Evolutionary conservation across 345 rosid species (phyloP).

Genomic region (Arabis alpina): DNA sequence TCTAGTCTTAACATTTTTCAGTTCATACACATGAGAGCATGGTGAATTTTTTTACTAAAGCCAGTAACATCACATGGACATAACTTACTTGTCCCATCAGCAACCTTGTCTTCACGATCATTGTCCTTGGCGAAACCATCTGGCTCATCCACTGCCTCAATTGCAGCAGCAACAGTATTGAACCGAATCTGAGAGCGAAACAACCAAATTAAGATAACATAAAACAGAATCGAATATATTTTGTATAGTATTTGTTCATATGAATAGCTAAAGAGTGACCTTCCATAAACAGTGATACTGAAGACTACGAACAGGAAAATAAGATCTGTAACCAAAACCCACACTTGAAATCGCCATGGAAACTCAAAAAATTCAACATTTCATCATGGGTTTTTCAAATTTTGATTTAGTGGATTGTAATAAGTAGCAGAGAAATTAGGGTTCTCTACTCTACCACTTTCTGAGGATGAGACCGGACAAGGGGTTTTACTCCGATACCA

Average conservation of each 20-base stretch:
- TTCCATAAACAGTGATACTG: constrained; percentile 49
- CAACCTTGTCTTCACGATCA: constrained; percentile 28
- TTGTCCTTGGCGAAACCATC: constrained; percentile 39
- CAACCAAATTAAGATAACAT: not conserved
- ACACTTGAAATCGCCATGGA: constrained; percentile 60
- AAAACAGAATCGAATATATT: not conserved
- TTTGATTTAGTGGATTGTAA: constrained; percentile 18
- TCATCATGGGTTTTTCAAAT: constrained; percentile 43
- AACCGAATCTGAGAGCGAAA: constrained; percentile 46
- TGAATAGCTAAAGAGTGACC: constrained; percentile 44
- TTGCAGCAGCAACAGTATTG: constrained; percentile 50
- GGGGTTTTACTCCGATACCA: constrained; percentile 28
- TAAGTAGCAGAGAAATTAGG: constrained; percentile 31
- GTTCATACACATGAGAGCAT: not conserved
- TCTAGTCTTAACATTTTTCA: not conserved
- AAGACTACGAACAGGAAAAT: constrained; percentile 50
- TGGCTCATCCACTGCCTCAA: constrained; percentile 53
- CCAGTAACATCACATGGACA: constrained; percentile 7
- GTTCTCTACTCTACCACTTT: constrained; percentile 35
- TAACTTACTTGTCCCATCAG: constrained; percentile 37
- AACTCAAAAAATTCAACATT: constrained; percentile 42
- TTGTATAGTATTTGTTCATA: no score
- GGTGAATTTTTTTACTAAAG: not conserved
- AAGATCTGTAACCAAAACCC: constrained; percentile 52
- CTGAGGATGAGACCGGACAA: constrained; percentile 25